These are phyloP conservation scores for Corynespora cassiicola DNA, from an alignment of 2,329 filamentous ascomycete species.

Conservation along the genomic window DNA sequence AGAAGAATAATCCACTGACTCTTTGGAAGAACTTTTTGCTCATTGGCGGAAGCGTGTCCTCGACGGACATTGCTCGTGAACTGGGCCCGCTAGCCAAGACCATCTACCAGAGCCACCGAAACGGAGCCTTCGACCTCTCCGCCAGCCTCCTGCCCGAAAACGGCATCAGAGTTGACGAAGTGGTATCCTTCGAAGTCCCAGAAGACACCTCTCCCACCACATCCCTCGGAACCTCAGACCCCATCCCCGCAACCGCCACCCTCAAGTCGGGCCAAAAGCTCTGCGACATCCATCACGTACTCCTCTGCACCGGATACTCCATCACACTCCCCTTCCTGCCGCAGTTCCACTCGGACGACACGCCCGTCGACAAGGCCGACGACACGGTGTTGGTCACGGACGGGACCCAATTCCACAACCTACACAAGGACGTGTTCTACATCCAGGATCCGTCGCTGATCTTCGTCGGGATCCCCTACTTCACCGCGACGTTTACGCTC, in stretches of 20 bases:
- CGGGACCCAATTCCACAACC: conserved; percentile 68
- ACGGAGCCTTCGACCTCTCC: conserved; percentile 66
- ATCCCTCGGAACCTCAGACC: conserved; percentile 24
- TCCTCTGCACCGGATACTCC: conserved; percentile 74
- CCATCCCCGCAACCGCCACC: conserved; percentile 58
- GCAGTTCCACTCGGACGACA: conserved; percentile 56
- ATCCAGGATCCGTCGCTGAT: conserved; percentile 69
- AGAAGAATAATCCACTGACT: neutral
- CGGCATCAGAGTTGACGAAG: conserved; percentile 59
- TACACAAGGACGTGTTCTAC: conserved; percentile 76
- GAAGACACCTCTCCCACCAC: neutral
- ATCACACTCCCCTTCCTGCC: conserved; percentile 70
- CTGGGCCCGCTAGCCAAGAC: conserved; percentile 52
- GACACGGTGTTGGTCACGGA: conserved; percentile 67
- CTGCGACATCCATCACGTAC: conserved; percentile 64
- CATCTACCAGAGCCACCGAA: conserved; percentile 64
- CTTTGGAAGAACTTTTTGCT: conserved; percentile 58
- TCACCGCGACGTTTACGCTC: conserved; percentile 71
- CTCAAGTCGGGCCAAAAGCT: conserved; percentile 62
- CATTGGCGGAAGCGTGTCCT: conserved; percentile 63
- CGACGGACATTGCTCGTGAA: conserved; percentile 61
- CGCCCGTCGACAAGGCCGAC: conserved; percentile 54
- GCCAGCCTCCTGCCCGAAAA: conserved; percentile 60
- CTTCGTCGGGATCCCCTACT: conserved; percentile 71
- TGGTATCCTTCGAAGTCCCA: conserved; percentile 53